A percentile compares a stretch with the other conserved stretches of the same genome.
phyloP scores from a whole-genome alignment of 2,329 filamentous ascomycete species.

The Cytospora piceae region DNA sequence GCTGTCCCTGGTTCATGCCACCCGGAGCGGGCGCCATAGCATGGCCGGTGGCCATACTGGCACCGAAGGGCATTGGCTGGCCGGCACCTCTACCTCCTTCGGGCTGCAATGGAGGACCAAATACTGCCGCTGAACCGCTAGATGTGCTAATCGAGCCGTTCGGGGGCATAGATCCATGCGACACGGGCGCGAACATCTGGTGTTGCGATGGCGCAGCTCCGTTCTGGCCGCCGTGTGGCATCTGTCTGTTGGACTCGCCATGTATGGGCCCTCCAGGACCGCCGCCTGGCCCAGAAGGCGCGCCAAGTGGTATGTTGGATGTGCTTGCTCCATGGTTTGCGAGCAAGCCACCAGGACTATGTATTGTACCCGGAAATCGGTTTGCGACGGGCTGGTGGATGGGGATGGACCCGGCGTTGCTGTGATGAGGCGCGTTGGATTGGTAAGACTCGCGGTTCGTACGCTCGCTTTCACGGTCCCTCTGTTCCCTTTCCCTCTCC shows the following conservation, averaged over 20 bases:
- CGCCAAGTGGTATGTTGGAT: slow-evolving; percentile 56
- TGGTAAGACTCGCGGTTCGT: slow-evolving; percentile 65
- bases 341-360: slow-evolving; percentile 88
- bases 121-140: slow-evolving; percentile 65
- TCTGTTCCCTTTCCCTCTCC: slow-evolving; percentile 68
- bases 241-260: slow-evolving; percentile 53
- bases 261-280: slow-evolving; percentile 61
- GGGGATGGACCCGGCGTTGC: slow-evolving; percentile 83
- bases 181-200: slow-evolving; percentile 61
- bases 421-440: slow-evolving; percentile 75
- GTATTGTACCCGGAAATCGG: slow-evolving; percentile 78
- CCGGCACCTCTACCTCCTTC: slow-evolving; percentile 59
- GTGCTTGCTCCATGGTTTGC: slow-evolving; percentile 69
- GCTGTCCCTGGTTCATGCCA: slow-evolving; percentile 74
- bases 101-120: slow-evolving; percentile 69
- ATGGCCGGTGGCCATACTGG: slow-evolving; percentile 43
- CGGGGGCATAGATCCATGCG: slow-evolving; percentile 54
- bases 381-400: slow-evolving; percentile 94
- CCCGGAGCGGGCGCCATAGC: slow-evolving; percentile 49
- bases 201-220: slow-evolving; percentile 52
- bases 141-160: slow-evolving; percentile 60
- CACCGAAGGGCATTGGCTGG: slow-evolving; percentile 64
- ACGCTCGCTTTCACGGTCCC: slow-evolving; percentile 54
- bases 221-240: slow-evolving; percentile 56
- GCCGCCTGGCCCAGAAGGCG: slow-evolving; percentile 53